Evolutionary conservation across 331 rosid genomes (phyloP), one percentile per base, ranked within the genome.

Genomic region (Acacia concinna): DNA sequence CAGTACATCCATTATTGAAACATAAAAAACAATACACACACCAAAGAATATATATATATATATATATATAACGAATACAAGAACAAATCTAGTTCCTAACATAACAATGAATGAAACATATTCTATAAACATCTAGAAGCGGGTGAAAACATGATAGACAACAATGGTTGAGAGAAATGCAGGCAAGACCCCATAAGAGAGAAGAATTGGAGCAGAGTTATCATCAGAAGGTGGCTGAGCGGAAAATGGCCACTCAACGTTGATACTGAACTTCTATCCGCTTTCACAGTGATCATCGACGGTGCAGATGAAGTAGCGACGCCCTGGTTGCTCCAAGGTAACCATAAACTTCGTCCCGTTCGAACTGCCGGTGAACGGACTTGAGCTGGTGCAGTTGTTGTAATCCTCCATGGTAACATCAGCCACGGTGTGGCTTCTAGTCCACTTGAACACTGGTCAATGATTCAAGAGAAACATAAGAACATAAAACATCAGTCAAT

Each of bases 231-330:
- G 68, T 18, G 78, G 79, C 7, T 69, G 68, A 64, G 79, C 68
- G 12, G 51, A 3, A 38, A 20, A n/a, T 12, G 38, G 37, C 28
- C 74, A 49, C 28, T 73, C 77, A 23, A 79, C 73, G 1, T 54
- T 67, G 67, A 85, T 59, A 0, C 30, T 37, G 17, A 79, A 60
- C 73, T 82, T 88, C 77, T 82, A 81, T 81, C 89, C 87, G 0
- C 37, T 47, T 64, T n/a, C 11, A 81, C 92, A 83, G 77, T 86
- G 76, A 57, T 8, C 11, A 2, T 74, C 77, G 4, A 88, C 13
- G 8, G 88, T 74, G 85, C 88, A 86, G 60, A 84, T 23, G 84
- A 73, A 88, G 84, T 69, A 83, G 37, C 14, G 66, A 9, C 74
- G 15, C 9, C 88, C 84, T 5, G 62, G 4, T 1, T n/a, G 0